Percentiles rank a stretch among this genome's conserved stretches.
These are phyloP conservation scores for Taphrina flavorubra DNA, from an alignment of 1,139 yeast species.

Conservation along the genomic window DNA sequence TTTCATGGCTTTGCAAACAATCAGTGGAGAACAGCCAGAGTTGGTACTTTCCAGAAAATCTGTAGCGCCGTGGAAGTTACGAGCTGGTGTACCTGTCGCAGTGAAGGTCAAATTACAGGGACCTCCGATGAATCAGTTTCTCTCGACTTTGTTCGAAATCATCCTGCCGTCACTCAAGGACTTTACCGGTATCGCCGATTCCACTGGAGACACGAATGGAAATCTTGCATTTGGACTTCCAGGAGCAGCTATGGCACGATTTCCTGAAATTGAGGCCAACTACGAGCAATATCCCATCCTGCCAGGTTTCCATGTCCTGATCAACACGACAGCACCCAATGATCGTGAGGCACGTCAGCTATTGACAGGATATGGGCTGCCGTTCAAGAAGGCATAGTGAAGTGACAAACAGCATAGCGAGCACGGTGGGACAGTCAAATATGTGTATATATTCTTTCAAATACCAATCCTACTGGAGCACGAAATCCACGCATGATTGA, in stretches of 20 bases:
- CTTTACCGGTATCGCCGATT: slow-evolving; percentile 74
- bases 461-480: not conserved
- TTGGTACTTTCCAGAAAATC: slow-evolving; percentile 76
- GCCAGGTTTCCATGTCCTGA: slow-evolving; percentile 82
- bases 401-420: slow-evolving; percentile 6
- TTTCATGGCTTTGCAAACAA: slow-evolving; percentile 82
- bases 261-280: slow-evolving; percentile 92
- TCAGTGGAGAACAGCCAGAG: slow-evolving; percentile 85
- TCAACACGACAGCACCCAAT: slow-evolving; percentile 87
- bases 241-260: slow-evolving; percentile 74
- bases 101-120: slow-evolving; percentile 82
- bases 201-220: slow-evolving; percentile 84
- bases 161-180: slow-evolving; percentile 93
- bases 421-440: not conserved
- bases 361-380: slow-evolving; percentile 80
- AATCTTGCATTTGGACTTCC: slow-evolving; percentile 83
- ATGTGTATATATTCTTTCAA: not conserved
- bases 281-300: slow-evolving; percentile 89
- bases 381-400: slow-evolving; percentile 59
- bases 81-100: slow-evolving; percentile 91
- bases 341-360: slow-evolving; percentile 91
- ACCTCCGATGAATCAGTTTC: slow-evolving; percentile 81
- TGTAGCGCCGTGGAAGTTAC: slow-evolving; percentile 83
- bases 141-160: slow-evolving; percentile 83
- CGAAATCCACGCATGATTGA: slow-evolving; percentile 21